phyloP scores from a whole-genome alignment of 805 yeast genomes.

The Starmerella stigmatis region DNA sequence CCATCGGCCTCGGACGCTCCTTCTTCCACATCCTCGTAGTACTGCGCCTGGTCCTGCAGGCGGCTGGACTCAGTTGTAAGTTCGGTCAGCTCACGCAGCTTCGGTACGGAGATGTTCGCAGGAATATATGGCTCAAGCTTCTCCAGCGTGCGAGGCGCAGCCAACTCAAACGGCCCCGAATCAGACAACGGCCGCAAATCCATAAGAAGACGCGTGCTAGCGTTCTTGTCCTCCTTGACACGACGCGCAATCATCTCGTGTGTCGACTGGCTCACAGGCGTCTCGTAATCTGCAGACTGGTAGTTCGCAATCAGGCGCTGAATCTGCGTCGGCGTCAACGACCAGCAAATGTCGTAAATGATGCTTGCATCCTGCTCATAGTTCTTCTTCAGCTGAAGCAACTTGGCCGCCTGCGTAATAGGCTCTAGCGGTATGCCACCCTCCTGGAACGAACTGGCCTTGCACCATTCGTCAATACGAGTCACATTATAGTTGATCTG shows the following conservation, averaged over 20 bases:
- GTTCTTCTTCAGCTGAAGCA: slow-evolving; percentile 82
- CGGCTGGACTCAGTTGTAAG: slow-evolving; percentile 34
- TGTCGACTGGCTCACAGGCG: slow-evolving; percentile 76
- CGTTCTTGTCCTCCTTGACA: slow-evolving; percentile 38
- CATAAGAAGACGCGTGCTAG: slow-evolving; percentile 29
- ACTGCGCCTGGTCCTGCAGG: slow-evolving; percentile 9
- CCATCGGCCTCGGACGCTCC: background rate
- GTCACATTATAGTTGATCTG: slow-evolving; percentile 95
- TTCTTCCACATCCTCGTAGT: background rate
- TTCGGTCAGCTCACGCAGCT: slow-evolving; percentile 77
- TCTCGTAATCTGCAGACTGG: slow-evolving; percentile 85
- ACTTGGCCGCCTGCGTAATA: slow-evolving; percentile 82
- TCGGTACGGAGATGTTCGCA: slow-evolving; percentile 83
- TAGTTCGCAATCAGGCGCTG: slow-evolving; percentile 86
- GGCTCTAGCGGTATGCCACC: slow-evolving; percentile 77
- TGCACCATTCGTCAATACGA: slow-evolving; percentile 96
- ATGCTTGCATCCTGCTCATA: slow-evolving; percentile 83
- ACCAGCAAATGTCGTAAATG: slow-evolving; percentile 88
- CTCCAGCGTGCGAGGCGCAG: slow-evolving; percentile 56
- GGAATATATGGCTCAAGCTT: slow-evolving; percentile 67
- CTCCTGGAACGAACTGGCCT: slow-evolving; percentile 80
- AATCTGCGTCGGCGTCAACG: slow-evolving; percentile 87
- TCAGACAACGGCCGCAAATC: slow-evolving; percentile 35
- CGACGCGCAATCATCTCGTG: slow-evolving; percentile 59
- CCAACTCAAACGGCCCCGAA: slow-evolving; percentile 35